Evolutionary conservation across 2,329 filamentous ascomycete genomes (phyloP), one percentile per base, ranked within the genome.

Genomic region (Xylariales sp.): DNA sequence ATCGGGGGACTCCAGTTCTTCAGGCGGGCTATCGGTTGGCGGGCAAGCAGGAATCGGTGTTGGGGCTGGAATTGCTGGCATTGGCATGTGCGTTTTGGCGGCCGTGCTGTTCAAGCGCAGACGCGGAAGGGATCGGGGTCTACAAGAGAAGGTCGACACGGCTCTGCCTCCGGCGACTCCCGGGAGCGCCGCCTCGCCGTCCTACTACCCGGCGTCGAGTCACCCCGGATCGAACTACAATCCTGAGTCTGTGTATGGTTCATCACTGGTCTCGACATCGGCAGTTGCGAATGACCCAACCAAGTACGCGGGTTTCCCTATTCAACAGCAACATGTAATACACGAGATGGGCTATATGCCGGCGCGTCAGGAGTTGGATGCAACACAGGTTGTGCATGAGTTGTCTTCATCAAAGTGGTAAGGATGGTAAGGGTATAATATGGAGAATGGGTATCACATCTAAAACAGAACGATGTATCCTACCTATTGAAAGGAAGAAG

Each of bases 21-120:
- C 19, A 14, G 29, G 20, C 19, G 20, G 36, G 4, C 19, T 47
- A 5, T 31, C 43, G 12, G 31, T 20, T 2, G 43, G 42, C 14
- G 43, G 38, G 11, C 38, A 44, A 16, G 44, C 42, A 28, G 45
- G 47, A 11, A 43, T 50, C 20, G 45, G 38, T 3, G 34, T 51
- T 5, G 41, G 40, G n/a, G 43, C 29, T 4, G 40, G 28, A 4
- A 25, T 45, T 10, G 40, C 25, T 21, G 42, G 38, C 20, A 34
- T 51, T n/a, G 38, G 28, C 9, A 24, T 40, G 8, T 28, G 38
- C 7, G 38, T 10, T 2, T 11, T 33, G 14, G 28, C 29, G 2
- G 19, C 28, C 15, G 19, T 32, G 3, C 15, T 32, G 29, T 18
- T 25, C 14, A 2, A 24, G 19, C 38, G 38, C 2, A 32, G 38